phyloP scores from a whole-genome alignment of 2,329 filamentous ascomycete genomes.

The Anthostomella pinea region DNA sequence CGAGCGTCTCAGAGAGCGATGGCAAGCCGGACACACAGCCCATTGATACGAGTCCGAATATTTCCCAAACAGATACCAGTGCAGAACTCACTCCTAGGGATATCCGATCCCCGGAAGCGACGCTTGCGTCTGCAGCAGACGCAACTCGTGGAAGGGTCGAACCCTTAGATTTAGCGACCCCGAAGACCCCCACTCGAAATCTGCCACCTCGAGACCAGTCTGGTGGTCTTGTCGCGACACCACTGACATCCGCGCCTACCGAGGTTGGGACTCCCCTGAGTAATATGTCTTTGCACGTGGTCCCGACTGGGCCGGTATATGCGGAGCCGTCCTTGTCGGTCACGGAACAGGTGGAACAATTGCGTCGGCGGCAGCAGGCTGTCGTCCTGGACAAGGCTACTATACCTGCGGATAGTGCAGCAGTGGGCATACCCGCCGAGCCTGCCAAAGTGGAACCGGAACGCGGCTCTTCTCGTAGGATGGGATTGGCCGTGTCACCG shows the following conservation, averaged over 20 bases:
- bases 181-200: slow-evolving; percentile 30
- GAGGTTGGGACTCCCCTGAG: slow-evolving; percentile 15
- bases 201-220: slow-evolving; percentile 7
- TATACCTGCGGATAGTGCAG: no score
- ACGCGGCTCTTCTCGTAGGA: slow-evolving; percentile 42
- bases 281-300: not conserved
- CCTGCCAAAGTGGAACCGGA: slow-evolving; percentile 29
- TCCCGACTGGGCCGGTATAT: slow-evolving; percentile 18
- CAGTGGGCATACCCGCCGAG: no score
- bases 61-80: slow-evolving; percentile 10
- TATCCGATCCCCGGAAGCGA: slow-evolving; percentile 28
- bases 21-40: slow-evolving; percentile 19
- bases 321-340: slow-evolving; percentile 20
- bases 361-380: slow-evolving; percentile 48
- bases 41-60: slow-evolving; percentile 13
- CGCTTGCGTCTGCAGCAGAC: slow-evolving; percentile 31
- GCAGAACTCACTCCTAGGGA: slow-evolving; percentile 16
- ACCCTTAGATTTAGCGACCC: slow-evolving; percentile 48
- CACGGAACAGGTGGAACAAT: slow-evolving; percentile 36
- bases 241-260: slow-evolving; percentile 22
- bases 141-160: slow-evolving; percentile 45
- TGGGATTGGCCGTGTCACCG: slow-evolving; percentile 46
- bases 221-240: slow-evolving; percentile 12
- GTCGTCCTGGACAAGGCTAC: slow-evolving; percentile 31
- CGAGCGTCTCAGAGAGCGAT: slow-evolving; percentile 21